Evolutionary conservation across 2,329 filamentous ascomycete genomes (phyloP).

Genomic region (Stagonosporopsis rhizophila): DNA sequence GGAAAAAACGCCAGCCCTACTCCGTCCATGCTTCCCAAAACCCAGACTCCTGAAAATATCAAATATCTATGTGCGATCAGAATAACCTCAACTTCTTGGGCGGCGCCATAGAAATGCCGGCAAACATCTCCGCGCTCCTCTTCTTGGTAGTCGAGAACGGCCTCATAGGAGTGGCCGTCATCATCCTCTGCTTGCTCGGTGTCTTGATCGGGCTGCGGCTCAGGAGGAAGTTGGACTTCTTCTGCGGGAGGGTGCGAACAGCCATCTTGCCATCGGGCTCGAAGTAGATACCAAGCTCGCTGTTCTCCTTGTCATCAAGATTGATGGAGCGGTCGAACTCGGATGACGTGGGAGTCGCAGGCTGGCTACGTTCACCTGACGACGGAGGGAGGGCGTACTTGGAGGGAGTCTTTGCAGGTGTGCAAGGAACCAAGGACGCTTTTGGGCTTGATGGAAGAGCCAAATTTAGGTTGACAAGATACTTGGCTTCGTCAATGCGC

Average conservation of each 20-base stretch:
- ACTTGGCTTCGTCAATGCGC: slow-evolving; percentile 43
- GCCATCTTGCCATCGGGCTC: slow-evolving; percentile 56
- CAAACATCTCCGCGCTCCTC: slow-evolving; percentile 26
- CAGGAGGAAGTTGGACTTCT: slow-evolving; percentile 34
- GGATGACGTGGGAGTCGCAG: slow-evolving; percentile 36
- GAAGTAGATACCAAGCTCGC: slow-evolving; percentile 47
- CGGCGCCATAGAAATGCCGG: slow-evolving; percentile 28
- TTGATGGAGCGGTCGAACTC: slow-evolving; percentile 40
- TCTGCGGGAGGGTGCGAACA: slow-evolving; percentile 46
- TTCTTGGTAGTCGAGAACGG: slow-evolving; percentile 34
- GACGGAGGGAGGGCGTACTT: slow-evolving; percentile 34
- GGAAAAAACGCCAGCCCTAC: neutral
- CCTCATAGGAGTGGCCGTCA: slow-evolving; percentile 35
- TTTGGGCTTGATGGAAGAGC: slow-evolving; percentile 33
- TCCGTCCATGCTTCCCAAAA: slow-evolving; percentile 3
- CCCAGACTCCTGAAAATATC: slow-evolving; percentile 11
- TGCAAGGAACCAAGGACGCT: slow-evolving; percentile 33
- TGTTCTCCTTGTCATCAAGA: slow-evolving; percentile 42
- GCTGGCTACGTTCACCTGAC: slow-evolving; percentile 31
- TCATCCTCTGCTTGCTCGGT: slow-evolving; percentile 58
- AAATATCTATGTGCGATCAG: slow-evolving; percentile 10
- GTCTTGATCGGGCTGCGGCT: slow-evolving; percentile 58
- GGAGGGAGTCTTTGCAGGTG: slow-evolving; percentile 42
- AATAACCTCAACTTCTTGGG: slow-evolving; percentile 39
- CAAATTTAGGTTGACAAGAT: slow-evolving; percentile 40